Evolutionary conservation across 441 rosid genomes (phyloP).

Genomic region (Pelargonium fulgidum): DNA sequence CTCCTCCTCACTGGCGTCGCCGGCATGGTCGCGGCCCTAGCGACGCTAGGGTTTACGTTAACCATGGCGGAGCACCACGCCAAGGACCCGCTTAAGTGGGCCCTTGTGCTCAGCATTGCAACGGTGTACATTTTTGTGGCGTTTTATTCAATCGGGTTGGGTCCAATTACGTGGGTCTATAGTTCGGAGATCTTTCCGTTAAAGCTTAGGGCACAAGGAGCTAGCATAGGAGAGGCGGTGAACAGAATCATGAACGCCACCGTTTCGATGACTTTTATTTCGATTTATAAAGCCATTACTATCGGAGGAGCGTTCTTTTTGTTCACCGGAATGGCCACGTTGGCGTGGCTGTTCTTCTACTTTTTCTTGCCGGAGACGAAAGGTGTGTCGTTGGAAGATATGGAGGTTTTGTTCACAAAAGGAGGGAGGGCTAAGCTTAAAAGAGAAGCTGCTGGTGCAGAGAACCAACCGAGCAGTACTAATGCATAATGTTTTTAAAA

Average conservation of each 20-base stretch:
- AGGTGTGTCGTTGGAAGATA: constrained; percentile 34
- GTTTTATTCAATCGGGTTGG: constrained; percentile 46
- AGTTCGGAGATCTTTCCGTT: constrained; percentile 20
- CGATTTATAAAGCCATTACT: constrained; percentile 22
- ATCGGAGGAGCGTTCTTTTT: constrained; percentile 42
- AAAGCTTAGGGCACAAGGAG: constrained; percentile 28
- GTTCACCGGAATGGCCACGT: constrained; percentile 38
- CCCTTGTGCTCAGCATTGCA: constrained; percentile 6
- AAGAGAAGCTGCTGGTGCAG: background rate
- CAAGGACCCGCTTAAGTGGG: constrained; percentile 11
- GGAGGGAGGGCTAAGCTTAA: constrained; percentile 3
- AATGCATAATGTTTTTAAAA: no score
- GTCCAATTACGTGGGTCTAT: constrained; percentile 24
- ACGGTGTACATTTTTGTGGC: constrained; percentile 28
- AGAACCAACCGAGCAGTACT: no score
- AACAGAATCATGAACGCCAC: constrained; percentile 49
- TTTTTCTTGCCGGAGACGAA: constrained; percentile 51
- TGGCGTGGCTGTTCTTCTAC: constrained; percentile 27
- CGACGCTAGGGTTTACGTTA: constrained; percentile 33
- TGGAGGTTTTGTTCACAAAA: constrained; percentile 7
- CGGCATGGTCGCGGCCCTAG: constrained; percentile 41
- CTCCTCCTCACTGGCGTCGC: constrained; percentile 38
- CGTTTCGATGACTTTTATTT: constrained; percentile 34
- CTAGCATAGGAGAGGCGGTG: constrained; percentile 47
- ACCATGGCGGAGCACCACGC: constrained; percentile 16